Base-by-base conservation (phyloP, 495 filamentous ascomycete genomes). In the Neurospora tetrasperma region DNA sequence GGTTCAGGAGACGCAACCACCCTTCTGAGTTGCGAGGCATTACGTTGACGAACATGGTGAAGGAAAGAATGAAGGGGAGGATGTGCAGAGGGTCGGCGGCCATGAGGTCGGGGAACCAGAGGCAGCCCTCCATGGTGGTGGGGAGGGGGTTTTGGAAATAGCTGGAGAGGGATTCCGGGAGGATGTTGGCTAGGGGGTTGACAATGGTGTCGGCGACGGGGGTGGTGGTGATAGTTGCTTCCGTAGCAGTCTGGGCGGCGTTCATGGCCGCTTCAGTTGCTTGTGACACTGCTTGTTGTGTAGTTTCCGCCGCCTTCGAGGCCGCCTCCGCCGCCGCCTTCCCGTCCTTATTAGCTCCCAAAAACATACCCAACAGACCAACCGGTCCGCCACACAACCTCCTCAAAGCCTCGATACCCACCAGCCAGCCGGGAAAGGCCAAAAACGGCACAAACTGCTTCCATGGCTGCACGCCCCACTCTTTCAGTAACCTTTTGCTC, bases 41-140 rank as follows among this genome's bases (percentile, higher is more conserved):
- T 2, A 87, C 62, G 75, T 87, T 87, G 6, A 76, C 70, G 27
- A 88, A 78, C 7, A 90, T 73, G 27, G 83, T 70, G 8, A 78
- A 82, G 2, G 86, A 88, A 18, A 94, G 81, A 0, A 86, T 74
- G 18, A 88, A 74, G 0, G 94, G 92, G 1, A 98, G 85, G 27
- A 89, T 74, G n/a, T 89, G 83, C 35, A 86, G 86, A 2, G 92
- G 87, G 78, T 98, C 94, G 31, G 90, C 83, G 7, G 82, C 84
- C 16, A 90, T 84, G 6, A 98, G 87, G 80, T 97, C 87, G 5
- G 88, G 85, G 78, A 96, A 94, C 93, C 94, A 98, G 8, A 93
- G 84, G 4, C 88, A 87, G 12, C 94, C 94, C 74, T 93, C 94
- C 2, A 81, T 93, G 88, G 66, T 87, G 70, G 76, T 69, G 7